Base-by-base conservation (phyloP, 75 land plant species). In the Pinus albicaulis region DNA sequence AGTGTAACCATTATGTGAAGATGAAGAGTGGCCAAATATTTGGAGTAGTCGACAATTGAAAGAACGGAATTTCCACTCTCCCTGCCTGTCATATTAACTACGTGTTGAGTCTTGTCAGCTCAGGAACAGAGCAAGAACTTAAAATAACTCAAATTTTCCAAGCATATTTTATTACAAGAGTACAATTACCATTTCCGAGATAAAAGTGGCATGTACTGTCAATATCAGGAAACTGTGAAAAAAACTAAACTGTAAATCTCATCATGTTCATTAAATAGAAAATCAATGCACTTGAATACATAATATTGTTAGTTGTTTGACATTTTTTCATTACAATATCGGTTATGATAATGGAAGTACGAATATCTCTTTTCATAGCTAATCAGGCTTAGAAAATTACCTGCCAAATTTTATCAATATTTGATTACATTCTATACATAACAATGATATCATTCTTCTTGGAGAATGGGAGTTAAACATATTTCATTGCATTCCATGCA, bases 31-130 rank as follows among this genome's bases (percentile, higher is more conserved):
- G n/a, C n/a, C n/a, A 79, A n/a, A 79, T 80, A 57, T 91, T 82
- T 76, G 82, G 93, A 34, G 95, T 91, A 12, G 91, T 86, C 34
- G 93, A 91, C 12, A 93, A 82, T 73, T 93, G 91, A 70, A 93
- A 93, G 57, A 93, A 80, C 48, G 93, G 77, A 73, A 91, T 93
- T 56, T 88, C 92, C 56, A 34, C 63, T 24, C 62, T 74, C 7
- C 53, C 71, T 28, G 77, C 88, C 92, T 90, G 3, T 58, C 13
- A 66, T 7, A 17, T 66, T 31, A 12, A 36, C 44, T 17, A 17
- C 34, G 28, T 24, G 71, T 4, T 5, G 62, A 31, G 36, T 65
- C 69, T 65, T n/a, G n/a, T 24, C 62, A 22, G n/a, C 4, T 22
- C 62, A 59, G 25, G 23, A 60, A 60, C 6, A 60, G 41, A 38